Evolutionary conservation across 495 filamentous ascomycete species (phyloP), one percentile per base, ranked within the genome.

Genomic region (Immersiella caudata): DNA sequence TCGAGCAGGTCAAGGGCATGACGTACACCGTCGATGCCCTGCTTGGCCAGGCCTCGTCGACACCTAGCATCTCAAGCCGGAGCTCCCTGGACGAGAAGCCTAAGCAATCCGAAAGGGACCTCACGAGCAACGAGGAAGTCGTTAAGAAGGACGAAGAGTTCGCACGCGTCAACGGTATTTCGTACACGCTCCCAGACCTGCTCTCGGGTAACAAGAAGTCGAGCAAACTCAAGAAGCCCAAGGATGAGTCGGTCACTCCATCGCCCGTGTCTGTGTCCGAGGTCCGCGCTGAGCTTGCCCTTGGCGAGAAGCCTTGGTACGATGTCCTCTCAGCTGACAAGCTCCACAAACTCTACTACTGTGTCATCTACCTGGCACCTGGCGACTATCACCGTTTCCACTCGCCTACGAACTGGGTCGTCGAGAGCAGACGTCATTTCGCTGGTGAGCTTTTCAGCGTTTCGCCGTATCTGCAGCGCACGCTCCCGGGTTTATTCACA

Each of bases 381-480:
- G 95, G 95, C 26, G 95, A 99, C 79, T 99, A 99, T 81, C 95
- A 99, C 80, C 91, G 94, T 59, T 99, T 98, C 84, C 95, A 99
- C 79, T 95, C 91, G 3, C 95, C 95, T 0, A 88, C 91, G 3
- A 89, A 90, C 65, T 99, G 95, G 95, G 95, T 99, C 1, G 94
- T 92, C 36, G 91, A 97, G 78, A 87, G 86, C 71, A 88, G 95
- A 12, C 88, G 95, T 5, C 95, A 99, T 78, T 99, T 99, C 78
- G 93, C 95, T 9, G 95, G 95, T 26, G 95, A 99, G 78, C 83
- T 99, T 20, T 99, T 92, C 80, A 92, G 89, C 58, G 95, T 99
- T 20, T 96, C 92, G 2, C 95, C 95, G 0, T 99, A 97, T 75
- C 83, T 99, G 16, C 93, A 97, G 75, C 88, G 89, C 52, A 94